Conservation (phyloP, 768 basidiomycete genomes). For the Rhodotorula paludigena region DNA sequence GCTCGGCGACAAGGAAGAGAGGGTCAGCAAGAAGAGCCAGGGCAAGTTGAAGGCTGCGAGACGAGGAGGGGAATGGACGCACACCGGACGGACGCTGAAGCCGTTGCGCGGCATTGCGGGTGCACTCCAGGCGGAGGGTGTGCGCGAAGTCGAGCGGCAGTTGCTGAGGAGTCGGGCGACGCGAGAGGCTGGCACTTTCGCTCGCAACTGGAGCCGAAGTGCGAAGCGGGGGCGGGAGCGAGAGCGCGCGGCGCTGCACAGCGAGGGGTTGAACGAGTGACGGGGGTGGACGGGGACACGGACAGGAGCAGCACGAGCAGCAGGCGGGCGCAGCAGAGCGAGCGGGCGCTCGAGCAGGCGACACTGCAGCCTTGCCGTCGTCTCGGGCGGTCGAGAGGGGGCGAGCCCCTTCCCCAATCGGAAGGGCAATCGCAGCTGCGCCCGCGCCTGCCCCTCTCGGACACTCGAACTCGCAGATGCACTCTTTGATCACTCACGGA, state of each 20-base stretch:
- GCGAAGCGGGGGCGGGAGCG: too few relatives aligned
- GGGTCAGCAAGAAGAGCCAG: background rate
- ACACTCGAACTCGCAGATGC: too few relatives aligned
- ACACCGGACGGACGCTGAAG: slow-evolving; percentile 19
- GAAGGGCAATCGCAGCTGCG: too few relatives aligned
- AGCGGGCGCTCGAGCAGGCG: background rate
- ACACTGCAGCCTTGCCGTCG: too few relatives aligned
- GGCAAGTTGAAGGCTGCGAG: background rate
- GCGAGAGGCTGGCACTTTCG: background rate
- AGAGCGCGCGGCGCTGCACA: too few relatives aligned
- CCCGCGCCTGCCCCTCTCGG: too few relatives aligned
- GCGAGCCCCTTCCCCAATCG: too few relatives aligned
- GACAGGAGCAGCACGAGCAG: background rate
- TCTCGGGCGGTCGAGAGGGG: too few relatives aligned
- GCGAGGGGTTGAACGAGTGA: slow-evolving; percentile 4
- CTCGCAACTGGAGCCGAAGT: background rate
- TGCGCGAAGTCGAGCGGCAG: background rate
- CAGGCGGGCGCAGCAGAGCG: background rate
- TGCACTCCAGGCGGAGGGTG: too few relatives aligned
- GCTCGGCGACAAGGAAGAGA: background rate
- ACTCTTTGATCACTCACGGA: too few relatives aligned
- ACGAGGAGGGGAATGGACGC: background rate
- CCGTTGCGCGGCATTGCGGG: background rate
- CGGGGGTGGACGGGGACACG: background rate
- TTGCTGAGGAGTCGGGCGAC: background rate